Evolutionary conservation across 139 green algal genomes (phyloP), one percentile per base, ranked within the genome.

Genomic region (Chlamydomonas applanata): DNA sequence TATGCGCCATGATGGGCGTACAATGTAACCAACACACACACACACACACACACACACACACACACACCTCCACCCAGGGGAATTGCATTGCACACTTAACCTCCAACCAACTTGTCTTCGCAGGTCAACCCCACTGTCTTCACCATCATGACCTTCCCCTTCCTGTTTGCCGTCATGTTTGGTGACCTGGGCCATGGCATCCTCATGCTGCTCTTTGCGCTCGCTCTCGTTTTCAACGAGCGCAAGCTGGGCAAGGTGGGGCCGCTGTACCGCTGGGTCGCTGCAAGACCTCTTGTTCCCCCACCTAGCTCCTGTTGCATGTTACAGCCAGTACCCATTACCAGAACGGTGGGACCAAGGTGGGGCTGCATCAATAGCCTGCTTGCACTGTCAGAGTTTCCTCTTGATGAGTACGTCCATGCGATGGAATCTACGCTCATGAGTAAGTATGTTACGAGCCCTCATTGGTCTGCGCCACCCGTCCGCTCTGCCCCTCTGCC

Each of bases 101-200:
- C 22, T 49, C 17, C 34, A 13, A 14, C 13, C 33, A 22, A 9
- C 60, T 78, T 70, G n/a, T n/a, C n/a, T n/a, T n/a, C n/a, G n/a
- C n/a, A n/a, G n/a, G 92, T 89, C 32, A 99, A 99, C 86, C 96
- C 96, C 1, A 82, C 91, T 1, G 88, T 97, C 13, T 95, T 98
- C 85, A 97, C 96, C 72, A 96, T 99, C 65, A 85, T 97, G 53
- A 99, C 96, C 65, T 99, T 99, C 82, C 96, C 96, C 34, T 99
- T 99, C 88, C 86, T 99, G 19, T 99, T 99, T 74, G 93, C 96
- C 24, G 90, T 99, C 82, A 99, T 99, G 96, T 99, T 99, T 86
- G 96, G 96, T 22, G 59, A 67, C 59, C 40, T 67, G 29, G 29
- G 20, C 22, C 69, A 46, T 40, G 34, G 44, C 52, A 25, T 96